A percentile compares a stretch with the other conserved stretches of the same genome.
phyloP scores from a whole-genome alignment of 768 basidiomycete species.

The Boletus rex-veris region DNA sequence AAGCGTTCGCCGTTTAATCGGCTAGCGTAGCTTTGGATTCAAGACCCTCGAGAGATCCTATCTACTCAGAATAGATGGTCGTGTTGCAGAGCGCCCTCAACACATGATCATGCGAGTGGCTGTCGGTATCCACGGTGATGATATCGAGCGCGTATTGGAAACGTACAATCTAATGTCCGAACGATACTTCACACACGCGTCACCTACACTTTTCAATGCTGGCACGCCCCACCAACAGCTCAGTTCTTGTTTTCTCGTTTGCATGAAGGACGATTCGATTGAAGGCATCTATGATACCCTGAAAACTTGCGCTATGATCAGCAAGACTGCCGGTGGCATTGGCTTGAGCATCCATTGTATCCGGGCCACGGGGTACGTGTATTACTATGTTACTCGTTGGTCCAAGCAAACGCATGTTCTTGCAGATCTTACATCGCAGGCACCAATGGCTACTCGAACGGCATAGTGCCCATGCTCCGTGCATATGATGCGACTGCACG shows the following conservation, averaged over 20 bases:
- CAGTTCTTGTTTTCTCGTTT: slow-evolving; percentile 94
- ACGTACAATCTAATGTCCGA: slow-evolving; percentile 97
- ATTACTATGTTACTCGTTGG: neutral
- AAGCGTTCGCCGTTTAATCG: neutral
- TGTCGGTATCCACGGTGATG: slow-evolving; percentile 89
- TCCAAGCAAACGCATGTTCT: neutral
- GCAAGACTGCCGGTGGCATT: slow-evolving; percentile 98
- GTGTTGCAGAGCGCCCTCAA: slow-evolving; percentile 95
- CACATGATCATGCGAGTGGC: slow-evolving; percentile 99
- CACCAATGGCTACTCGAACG: slow-evolving; percentile 98
- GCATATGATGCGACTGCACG: slow-evolving; percentile 97
- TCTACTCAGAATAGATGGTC: slow-evolving; percentile 89
- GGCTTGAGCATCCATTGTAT: slow-evolving; percentile 96
- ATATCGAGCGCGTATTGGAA: slow-evolving; percentile 86
- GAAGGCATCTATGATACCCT: slow-evolving; percentile 99
- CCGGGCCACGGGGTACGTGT: slow-evolving; percentile 84
- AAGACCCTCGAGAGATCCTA: slow-evolving; percentile 99
- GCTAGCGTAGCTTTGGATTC: slow-evolving; percentile 81
- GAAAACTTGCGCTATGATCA: slow-evolving; percentile 98
- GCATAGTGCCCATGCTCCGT: slow-evolving; percentile 98
- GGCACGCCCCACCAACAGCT: slow-evolving; percentile 95
- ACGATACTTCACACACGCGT: slow-evolving; percentile 97
- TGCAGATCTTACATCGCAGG: slow-evolving; percentile 95
- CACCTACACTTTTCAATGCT: slow-evolving; percentile 97
- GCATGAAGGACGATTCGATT: slow-evolving; percentile 98